Evolutionary conservation across 495 filamentous ascomycete species (phyloP).

Genomic region (Neurospora africana): DNA sequence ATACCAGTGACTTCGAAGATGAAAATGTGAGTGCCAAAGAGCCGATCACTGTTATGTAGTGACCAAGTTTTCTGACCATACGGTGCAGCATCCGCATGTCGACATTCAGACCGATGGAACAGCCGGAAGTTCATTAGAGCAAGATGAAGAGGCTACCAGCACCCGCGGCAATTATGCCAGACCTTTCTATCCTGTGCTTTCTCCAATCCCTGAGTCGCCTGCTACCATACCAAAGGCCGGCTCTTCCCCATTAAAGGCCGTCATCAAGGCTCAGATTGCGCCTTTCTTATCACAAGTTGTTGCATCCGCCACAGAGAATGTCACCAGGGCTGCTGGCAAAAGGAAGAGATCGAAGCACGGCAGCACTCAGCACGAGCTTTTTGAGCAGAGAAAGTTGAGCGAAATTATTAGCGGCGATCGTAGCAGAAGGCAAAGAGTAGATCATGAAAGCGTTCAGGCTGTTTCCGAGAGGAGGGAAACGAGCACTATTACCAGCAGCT

Average conservation of each 20-base stretch:
- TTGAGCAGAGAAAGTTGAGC: neutral
- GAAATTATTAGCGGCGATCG: neutral
- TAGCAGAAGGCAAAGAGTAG: neutral
- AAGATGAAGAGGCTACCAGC: too few relatives aligned
- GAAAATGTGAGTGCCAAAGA: neutral
- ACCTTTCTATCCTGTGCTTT: neutral
- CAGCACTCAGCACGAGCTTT: neutral
- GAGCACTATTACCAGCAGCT: too few relatives aligned
- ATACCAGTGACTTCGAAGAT: neutral
- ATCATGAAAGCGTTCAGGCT: neutral
- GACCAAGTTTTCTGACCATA: neutral
- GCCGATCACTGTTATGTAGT: neutral
- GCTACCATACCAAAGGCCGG: neutral
- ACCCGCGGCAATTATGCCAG: neutral
- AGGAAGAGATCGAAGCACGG: neutral
- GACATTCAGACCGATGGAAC: neutral
- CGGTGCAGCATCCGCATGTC: neutral
- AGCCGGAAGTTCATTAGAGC: too few relatives aligned
- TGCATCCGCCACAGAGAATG: neutral
- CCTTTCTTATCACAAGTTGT: neutral
- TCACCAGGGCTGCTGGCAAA: neutral
- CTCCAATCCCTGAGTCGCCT: neutral
- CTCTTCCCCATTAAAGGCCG: neutral
- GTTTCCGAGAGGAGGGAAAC: too few relatives aligned
- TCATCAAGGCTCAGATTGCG: neutral